Evolutionary conservation across 306 rosid genomes (phyloP).

Genomic region (Urtica urens): DNA sequence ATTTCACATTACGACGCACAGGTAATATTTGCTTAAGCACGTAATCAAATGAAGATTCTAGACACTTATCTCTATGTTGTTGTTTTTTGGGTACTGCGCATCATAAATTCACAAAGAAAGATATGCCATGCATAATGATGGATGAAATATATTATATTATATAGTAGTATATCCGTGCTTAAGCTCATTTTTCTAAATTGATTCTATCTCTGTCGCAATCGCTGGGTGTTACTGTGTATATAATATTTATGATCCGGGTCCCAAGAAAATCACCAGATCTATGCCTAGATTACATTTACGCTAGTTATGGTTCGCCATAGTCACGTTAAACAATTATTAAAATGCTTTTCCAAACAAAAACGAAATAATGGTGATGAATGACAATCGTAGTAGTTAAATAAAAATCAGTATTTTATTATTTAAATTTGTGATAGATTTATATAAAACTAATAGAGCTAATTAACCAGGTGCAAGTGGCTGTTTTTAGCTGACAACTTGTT

Average conservation of each 20-base stretch:
- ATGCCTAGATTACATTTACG: constrained; percentile 23
- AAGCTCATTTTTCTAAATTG: background rate
- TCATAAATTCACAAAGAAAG: no score
- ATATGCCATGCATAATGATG: no score
- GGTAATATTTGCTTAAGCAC: constrained; percentile 10
- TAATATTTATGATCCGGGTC: background rate
- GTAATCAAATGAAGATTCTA: constrained; percentile 12
- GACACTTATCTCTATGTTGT: background rate
- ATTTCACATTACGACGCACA: no score
- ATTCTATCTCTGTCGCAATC: background rate
- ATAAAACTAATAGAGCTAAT: background rate
- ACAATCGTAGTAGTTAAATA: constrained; percentile 9
- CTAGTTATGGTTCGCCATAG: constrained; percentile 9
- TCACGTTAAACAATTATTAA: constrained; percentile 7
- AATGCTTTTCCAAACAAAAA: background rate
- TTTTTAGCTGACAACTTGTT: background rate
- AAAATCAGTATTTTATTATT: background rate
- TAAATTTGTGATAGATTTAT: background rate
- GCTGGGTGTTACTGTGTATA: background rate
- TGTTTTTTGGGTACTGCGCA: background rate
- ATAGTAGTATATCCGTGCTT: background rate
- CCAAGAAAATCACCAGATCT: constrained; percentile 21
- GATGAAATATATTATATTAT: no score
- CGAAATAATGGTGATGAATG: constrained; percentile 8
- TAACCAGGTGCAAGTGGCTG: constrained; percentile 5